A percentile compares a stretch with the other conserved stretches of the same genome.
Evolutionary conservation across 495 filamentous ascomycete species (phyloP).

Genomic region (Tuber microsphaerosporum): DNA sequence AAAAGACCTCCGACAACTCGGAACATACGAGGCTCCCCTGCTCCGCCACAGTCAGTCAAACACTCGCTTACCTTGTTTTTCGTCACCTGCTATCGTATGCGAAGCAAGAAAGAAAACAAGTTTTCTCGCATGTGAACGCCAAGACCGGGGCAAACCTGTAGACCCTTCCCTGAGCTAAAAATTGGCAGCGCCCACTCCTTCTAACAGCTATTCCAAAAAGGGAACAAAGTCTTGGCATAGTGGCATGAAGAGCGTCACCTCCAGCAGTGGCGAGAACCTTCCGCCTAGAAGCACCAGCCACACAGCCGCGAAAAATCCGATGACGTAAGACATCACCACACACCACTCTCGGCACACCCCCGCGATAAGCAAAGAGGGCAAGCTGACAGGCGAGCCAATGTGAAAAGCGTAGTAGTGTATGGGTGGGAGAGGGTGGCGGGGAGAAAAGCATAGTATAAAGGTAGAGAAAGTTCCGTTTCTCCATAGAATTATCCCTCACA

Average conservation of each 20-base stretch:
- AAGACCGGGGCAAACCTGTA: background rate
- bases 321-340: background rate
- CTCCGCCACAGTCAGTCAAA: background rate
- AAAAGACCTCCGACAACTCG: background rate
- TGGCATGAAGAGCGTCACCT: background rate
- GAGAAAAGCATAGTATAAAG: background rate
- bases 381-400: background rate
- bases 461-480: background rate
- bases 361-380: background rate
- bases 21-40: background rate
- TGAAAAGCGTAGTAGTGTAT: background rate
- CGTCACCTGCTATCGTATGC: background rate
- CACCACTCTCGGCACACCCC: background rate
- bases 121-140: background rate
- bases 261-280: background rate
- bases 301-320: background rate
- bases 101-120: background rate
- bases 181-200: too few species aligned
- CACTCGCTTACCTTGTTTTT: background rate
- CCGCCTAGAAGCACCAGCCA: background rate
- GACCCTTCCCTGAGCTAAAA: background rate
- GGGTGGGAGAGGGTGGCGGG: background rate
- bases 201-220: background rate
- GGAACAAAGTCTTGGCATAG: background rate
- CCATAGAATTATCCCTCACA: background rate